Evolutionary conservation across 352 stramenopile genomes (phyloP).

Genomic region (Pythium diclinum): DNA sequence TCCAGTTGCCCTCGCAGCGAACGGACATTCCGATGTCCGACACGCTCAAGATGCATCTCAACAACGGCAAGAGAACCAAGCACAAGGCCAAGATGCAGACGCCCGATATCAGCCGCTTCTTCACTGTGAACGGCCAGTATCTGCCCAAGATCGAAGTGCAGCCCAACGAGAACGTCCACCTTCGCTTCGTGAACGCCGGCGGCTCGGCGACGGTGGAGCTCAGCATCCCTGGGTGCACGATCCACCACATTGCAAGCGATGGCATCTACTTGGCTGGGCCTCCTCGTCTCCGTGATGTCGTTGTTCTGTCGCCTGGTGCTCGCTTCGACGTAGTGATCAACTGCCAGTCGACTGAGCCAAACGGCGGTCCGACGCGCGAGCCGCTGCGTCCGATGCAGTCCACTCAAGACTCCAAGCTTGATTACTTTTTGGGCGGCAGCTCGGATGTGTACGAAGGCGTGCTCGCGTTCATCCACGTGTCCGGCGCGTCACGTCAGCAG

Average conservation of each 20-base stretch:
- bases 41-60: slow-evolving; percentile 23
- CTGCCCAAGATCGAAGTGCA: slow-evolving; percentile 55
- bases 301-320: slow-evolving; percentile 58
- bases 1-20: slow-evolving; percentile 37
- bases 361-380: slow-evolving; percentile 22
- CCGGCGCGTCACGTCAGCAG: slow-evolving; percentile 32
- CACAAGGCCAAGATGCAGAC: background rate
- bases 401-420: slow-evolving; percentile 33
- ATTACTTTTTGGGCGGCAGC: slow-evolving; percentile 48
- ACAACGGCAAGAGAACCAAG: slow-evolving; percentile 7
- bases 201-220: slow-evolving; percentile 52
- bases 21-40: slow-evolving; percentile 27
- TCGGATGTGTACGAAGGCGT: slow-evolving; percentile 61
- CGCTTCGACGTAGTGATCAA: slow-evolving; percentile 59
- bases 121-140: slow-evolving; percentile 70
- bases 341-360: slow-evolving; percentile 38
- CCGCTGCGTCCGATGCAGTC: slow-evolving; percentile 58
- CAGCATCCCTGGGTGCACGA: slow-evolving; percentile 54
- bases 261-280: slow-evolving; percentile 45
- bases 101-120: slow-evolving; percentile 52
- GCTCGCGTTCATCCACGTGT: slow-evolving; percentile 60
- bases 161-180: slow-evolving; percentile 49
- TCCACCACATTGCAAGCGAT: slow-evolving; percentile 52
- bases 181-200: slow-evolving; percentile 64
- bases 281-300: slow-evolving; percentile 35